Evolutionary conservation across 805 yeast genomes (phyloP), one percentile per base, ranked within the genome.

Genomic region (Candida railenensis): DNA sequence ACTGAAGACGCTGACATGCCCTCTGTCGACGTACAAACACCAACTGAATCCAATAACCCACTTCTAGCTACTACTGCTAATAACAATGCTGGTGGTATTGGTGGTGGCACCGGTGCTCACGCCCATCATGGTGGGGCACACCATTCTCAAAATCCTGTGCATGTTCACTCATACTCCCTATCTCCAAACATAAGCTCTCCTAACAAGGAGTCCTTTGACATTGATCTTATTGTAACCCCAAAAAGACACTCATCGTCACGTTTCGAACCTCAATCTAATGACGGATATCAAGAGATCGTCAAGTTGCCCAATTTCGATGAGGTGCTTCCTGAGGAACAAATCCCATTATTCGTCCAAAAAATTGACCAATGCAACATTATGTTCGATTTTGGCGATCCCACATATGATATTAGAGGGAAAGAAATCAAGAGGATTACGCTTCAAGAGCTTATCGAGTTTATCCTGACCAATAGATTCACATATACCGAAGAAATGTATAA

Each of bases 321-420:
- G 57, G 96, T 91, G 18, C 71, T 73, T 22, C 86, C 89, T 18
- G 89, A 83, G 51, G 92, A 89, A 60, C 85, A 86, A 51, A 80
- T 84, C 43, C 85, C 83, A 22, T 76, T 94, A 50, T 94, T 94
- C 59, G 70, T 90, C 45, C 86, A 86, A 56, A 94, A 94, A 61
- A 83, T 92, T 43, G 96, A 90, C 58, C 99, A 94, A 68, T 92
- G 98, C 73, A 89, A 89, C 63, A 84, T 90, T 21, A 82, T 94
- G 72, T 94, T 92, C 72, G 97, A 94, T 71, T 94, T 94, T 62
- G 81, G 81, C 58, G 98, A 94, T 66, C 96, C 97, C 4, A 85
- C 96, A 12, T 83, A 84, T 47, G 97, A 94, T 66, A 81, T 90
- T 44, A 83, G 86, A 58, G 97, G 97, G 40, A 94, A 94, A 65